Base-by-base conservation (phyloP, 2,329 filamentous ascomycete species). In the Clonostachys rosea region DNA sequence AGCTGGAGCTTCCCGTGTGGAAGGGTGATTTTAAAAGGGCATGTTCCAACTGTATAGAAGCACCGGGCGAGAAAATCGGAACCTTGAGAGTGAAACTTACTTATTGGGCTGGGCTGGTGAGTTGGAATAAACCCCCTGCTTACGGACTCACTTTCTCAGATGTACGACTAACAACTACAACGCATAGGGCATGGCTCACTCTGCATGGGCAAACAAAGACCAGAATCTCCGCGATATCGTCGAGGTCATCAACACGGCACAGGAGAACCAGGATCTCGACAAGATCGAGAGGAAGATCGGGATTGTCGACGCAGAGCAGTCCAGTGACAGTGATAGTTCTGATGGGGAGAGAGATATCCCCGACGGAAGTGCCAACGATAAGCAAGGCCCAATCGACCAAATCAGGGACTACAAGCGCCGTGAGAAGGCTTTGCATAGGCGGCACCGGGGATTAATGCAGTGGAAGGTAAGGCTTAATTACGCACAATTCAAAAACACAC, bases 401-500 rank as follows among this genome's bases (percentile, higher is more conserved):
- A 49, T 82, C 42, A 76, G 73, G 48, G 83, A 86, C 50, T 87
- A 83, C 59, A 80, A 76, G 58, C 70, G 73, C 48, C 70, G 83
- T 54, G 69, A 75, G 52, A 79, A 76, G 62, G 73, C 78, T 50
- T 65, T 86, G 52, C 83, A 88, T 61, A 69, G 84, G 43, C 76
- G 79, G 58, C 83, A 90, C 57, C 68, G 83, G 18, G 86, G 86
- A 0, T 59, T 86, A 39, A 90, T 90, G 86, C 86, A 90, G 65
- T 90, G 84, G 81, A 69, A 69, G 61, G 65, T 67, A 54, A 55
- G 62, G 44, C 30, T 36, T 39, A 30, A 30, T 30, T 10, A 9
- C 24, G 3, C 9, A 30, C 24, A 9, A 30, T 10, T 30, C 9
- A 30, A 30, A 30, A 30, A 30, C 24, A 30, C 24, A 30, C 24